Conservation (phyloP, 768 basidiomycete genomes). For the Boletus vinaceobasis region DNA sequence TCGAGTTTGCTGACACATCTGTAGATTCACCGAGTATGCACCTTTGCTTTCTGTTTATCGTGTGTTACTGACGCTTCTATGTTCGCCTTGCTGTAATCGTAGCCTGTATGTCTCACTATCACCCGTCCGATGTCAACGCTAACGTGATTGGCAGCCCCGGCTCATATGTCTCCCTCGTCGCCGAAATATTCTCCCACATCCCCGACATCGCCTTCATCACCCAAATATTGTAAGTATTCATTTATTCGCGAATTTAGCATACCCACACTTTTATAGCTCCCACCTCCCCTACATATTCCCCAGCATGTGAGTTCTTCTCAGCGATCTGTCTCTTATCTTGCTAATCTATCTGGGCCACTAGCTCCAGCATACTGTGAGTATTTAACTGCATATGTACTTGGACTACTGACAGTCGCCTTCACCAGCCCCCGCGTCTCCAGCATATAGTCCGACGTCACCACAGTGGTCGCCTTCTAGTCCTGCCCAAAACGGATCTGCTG, state of each 20-base stretch:
- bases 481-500: slow-evolving; percentile 47
- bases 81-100: slow-evolving; percentile 3
- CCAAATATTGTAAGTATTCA: slow-evolving; percentile 75
- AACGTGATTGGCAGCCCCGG: slow-evolving; percentile 50
- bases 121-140: background rate
- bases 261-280: slow-evolving; percentile 51
- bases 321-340: background rate
- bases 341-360: slow-evolving; percentile 24
- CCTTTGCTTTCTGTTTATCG: slow-evolving; percentile 1
- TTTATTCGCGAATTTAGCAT: background rate
- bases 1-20: background rate
- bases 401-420: slow-evolving; percentile 14
- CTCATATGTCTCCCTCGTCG: slow-evolving; percentile 83
- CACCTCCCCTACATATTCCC: slow-evolving; percentile 84
- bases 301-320: slow-evolving; percentile 62
- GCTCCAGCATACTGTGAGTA: slow-evolving; percentile 78
- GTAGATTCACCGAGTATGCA: slow-evolving; percentile 80
- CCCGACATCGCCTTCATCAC: slow-evolving; percentile 87
- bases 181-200: slow-evolving; percentile 94
- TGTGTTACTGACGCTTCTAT: slow-evolving; percentile 23
- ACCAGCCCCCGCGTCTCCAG: slow-evolving; percentile 77
- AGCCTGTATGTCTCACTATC: slow-evolving; percentile 57
- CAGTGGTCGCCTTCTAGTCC: slow-evolving; percentile 80
- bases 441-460: slow-evolving; percentile 85
- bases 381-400: background rate